Percentiles rank a stretch among this genome's conserved stretches.
Evolutionary conservation across 305 asterid species (phyloP).

Genomic region (Fraxinus xanthoxyloides): DNA sequence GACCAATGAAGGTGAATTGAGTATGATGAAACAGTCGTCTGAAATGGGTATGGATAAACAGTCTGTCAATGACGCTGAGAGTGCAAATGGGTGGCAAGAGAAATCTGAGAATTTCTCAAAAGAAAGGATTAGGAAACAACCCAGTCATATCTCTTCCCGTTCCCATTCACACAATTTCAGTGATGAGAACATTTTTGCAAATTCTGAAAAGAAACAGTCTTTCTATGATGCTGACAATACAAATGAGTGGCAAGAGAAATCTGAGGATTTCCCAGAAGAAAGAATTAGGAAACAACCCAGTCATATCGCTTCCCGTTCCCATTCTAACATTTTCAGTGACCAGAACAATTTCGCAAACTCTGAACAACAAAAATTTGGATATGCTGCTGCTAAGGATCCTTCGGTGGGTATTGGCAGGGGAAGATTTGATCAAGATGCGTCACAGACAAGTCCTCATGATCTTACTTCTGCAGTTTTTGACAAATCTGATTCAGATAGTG

Average conservation of each 20-base stretch:
- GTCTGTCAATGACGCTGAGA: not conserved
- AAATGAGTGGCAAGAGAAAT: slow-evolving; percentile 26
- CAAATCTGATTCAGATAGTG: slow-evolving; percentile 59
- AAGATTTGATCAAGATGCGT: slow-evolving; percentile 29
- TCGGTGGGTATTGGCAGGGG: slow-evolving; percentile 28
- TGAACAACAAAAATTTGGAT: slow-evolving; percentile 35
- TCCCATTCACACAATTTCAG: not conserved
- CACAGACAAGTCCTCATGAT: slow-evolving; percentile 37
- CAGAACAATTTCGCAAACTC: slow-evolving; percentile 44
- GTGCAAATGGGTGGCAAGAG: slow-evolving; percentile 3
- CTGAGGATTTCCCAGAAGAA: slow-evolving; percentile 30
- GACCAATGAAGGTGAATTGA: slow-evolving; percentile 7
- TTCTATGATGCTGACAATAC: slow-evolving; percentile 22
- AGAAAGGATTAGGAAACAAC: slow-evolving; percentile 6
- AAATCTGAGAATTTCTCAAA: slow-evolving; percentile 18
- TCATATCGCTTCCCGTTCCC: slow-evolving; percentile 42
- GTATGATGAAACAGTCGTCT: slow-evolving; percentile 8
- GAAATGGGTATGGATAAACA: too few relatives aligned
- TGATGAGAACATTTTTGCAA: not conserved
- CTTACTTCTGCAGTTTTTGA: slow-evolving; percentile 52
- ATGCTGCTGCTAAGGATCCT: slow-evolving; percentile 34
- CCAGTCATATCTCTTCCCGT: not conserved
- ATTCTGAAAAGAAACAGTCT: slow-evolving; percentile 22
- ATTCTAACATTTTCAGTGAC: slow-evolving; percentile 38
- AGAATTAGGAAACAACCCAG: slow-evolving; percentile 37